phyloP scores from a whole-genome alignment of 352 stramenopile genomes.

The Phytophthora citrophthora region DNA sequence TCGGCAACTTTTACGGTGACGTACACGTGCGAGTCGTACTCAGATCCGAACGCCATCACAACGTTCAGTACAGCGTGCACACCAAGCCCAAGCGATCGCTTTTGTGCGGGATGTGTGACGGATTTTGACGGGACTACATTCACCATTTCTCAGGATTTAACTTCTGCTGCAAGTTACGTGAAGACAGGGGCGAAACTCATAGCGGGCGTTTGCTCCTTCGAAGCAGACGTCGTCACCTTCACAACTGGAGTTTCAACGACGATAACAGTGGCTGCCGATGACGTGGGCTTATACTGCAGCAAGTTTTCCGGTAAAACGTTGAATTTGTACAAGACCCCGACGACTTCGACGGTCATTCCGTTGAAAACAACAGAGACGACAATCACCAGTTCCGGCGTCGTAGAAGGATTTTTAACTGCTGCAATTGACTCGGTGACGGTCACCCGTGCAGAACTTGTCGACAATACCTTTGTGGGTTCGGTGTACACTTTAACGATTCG shows the following conservation, averaged over 20 bases:
- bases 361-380: slow-evolving; percentile 50
- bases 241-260: slow-evolving; percentile 16
- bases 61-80: slow-evolving; percentile 67
- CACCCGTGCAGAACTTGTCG: slow-evolving; percentile 42
- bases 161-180: slow-evolving; percentile 13
- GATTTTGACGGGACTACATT: slow-evolving; percentile 70
- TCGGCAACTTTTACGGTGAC: slow-evolving; percentile 60
- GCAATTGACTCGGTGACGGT: slow-evolving; percentile 67
- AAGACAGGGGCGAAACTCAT: slow-evolving; percentile 41
- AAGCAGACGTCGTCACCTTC: slow-evolving; percentile 35
- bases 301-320: slow-evolving; percentile 43
- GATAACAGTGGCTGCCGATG: slow-evolving; percentile 45
- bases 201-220: slow-evolving; percentile 64
- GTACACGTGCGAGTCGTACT: slow-evolving; percentile 88
- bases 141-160: slow-evolving; percentile 33
- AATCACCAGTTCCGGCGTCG: slow-evolving; percentile 43
- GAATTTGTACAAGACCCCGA: slow-evolving; percentile 65
- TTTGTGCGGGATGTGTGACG: slow-evolving; percentile 71
- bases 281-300: slow-evolving; percentile 64
- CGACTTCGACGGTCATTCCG: slow-evolving; percentile 43
- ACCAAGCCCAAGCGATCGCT: slow-evolving; percentile 25
- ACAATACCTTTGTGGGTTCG: slow-evolving; percentile 54
- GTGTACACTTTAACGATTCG: slow-evolving; percentile 73
- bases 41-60: slow-evolving; percentile 63
- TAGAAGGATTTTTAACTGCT: slow-evolving; percentile 53